Base-by-base conservation (phyloP, 148 eudicot genomes). In the Arbutus unedo region DNA sequence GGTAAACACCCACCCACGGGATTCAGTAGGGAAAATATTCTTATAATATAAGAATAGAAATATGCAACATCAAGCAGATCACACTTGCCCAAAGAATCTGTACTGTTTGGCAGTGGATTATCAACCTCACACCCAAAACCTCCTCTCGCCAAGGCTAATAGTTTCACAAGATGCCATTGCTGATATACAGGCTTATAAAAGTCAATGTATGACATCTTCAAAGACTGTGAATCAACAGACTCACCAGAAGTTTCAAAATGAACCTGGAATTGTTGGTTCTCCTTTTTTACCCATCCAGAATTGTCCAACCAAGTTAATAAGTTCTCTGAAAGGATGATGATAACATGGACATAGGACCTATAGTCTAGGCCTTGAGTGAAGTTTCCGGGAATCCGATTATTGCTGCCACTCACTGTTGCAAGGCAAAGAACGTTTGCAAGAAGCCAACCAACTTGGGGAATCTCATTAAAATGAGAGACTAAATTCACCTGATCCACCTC, bases 141-240 rank as follows among this genome's bases (percentile, higher is more conserved):
- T 82, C 84, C 90, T 80, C 81, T 92, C 71, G 79, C 87, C 73
- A 89, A 57, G 51, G 85, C 78, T 86, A 93, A 84, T 38, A 96
- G 92, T 86, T 90, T 92, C 80, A 87, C 82, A 79, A 96, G 97
- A 93, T 96, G 99, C 95, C 97, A 91, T 84, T 92, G 99, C 83
- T 91, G 93, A 87, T 90, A 91, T 82, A 94, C 91, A 83, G 98
- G 97, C 84, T 87, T 91, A 84, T 91, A 86, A 62, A 88, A 91
- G 90, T 94, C 98, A 67, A 91, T 82, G 79, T 87, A 93, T 76
- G 88, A 88, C 85, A 87, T 74, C 76, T 87, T 89, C 82, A 85
- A 72, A 81, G 92, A 88, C 76, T 76, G 79, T 60, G 67, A n/a
- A 51, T 84, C 80, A 25, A 79, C 74, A 68, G 85, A 79, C 72